These are phyloP conservation scores for Thalassiosira livingstoniorum DNA, from an alignment of 352 stramenopile species.

Conservation along the genomic window DNA sequence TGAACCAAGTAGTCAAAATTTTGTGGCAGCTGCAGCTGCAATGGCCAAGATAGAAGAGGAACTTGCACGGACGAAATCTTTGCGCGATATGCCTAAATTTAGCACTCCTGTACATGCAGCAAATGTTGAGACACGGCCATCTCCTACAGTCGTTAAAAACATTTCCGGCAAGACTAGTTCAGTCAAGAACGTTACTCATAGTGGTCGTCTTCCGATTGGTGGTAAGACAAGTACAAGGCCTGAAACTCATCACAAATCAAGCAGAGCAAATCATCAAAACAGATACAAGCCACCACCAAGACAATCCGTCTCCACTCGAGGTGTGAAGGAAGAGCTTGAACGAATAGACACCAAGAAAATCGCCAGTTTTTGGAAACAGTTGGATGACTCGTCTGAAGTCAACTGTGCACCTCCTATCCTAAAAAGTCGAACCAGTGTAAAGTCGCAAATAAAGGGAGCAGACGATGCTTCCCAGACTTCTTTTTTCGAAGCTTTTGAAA, in stretches of 20 bases:
- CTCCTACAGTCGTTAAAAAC: not conserved
- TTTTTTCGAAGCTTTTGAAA: slow-evolving; percentile 52
- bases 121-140: not conserved
- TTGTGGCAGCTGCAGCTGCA: slow-evolving; percentile 9
- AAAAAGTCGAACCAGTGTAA: slow-evolving; percentile 5
- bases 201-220: too few relatives aligned
- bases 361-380: not conserved
- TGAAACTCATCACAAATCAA: not conserved
- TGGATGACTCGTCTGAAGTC: not conserved
- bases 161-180: not conserved
- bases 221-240: too few relatives aligned
- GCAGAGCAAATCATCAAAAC: not conserved
- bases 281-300: not conserved
- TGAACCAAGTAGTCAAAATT: too few relatives aligned
- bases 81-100: not conserved
- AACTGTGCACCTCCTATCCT: not conserved
- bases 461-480: slow-evolving; percentile 50
- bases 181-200: too few relatives aligned
- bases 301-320: not conserved
- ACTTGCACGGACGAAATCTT: slow-evolving; percentile 14
- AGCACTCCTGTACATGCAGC: not conserved
- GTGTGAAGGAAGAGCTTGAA: not conserved
- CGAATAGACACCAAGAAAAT: not conserved
- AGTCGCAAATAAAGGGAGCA: not conserved
- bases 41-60: slow-evolving; percentile 39